These are phyloP conservation scores for Pyricularia grisea DNA, from an alignment of 2,329 filamentous ascomycete species.

Conservation along the genomic window DNA sequence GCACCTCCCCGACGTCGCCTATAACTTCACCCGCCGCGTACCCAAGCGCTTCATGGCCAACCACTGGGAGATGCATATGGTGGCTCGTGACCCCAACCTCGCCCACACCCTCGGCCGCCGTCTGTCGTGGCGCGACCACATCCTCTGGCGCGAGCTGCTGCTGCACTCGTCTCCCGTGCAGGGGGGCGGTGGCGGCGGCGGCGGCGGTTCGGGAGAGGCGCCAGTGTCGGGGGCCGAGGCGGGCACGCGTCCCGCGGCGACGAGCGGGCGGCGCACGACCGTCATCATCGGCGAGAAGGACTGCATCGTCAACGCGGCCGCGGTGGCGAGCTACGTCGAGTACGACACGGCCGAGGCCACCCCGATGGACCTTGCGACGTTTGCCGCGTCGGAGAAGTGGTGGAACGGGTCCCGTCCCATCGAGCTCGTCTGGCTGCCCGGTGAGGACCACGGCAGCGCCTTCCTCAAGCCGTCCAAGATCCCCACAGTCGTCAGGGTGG, in stretches of 20 bases:
- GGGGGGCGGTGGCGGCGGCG: not conserved
- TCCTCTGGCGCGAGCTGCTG: conserved; percentile 60
- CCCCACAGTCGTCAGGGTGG: not conserved
- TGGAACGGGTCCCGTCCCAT: conserved; percentile 1
- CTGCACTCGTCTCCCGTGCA: conserved; percentile 11
- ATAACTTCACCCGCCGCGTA: conserved; percentile 54
- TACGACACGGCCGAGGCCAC: conserved; percentile 1
- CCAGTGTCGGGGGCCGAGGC: not conserved
- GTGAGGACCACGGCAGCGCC: conserved; percentile 1
- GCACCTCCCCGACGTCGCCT: conserved; percentile 61
- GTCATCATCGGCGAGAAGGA: conserved; percentile 5
- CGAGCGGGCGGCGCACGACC: conserved; percentile 2
- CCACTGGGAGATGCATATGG: conserved; percentile 1
- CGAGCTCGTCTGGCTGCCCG: conserved; percentile 4
- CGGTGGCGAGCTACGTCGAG: conserved; percentile 5
- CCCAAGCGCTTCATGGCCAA: conserved; percentile 41
- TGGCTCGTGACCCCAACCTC: conserved; percentile 53
- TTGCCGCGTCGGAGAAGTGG: not conserved
- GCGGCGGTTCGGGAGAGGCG: not conserved
- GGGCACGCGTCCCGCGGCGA: not conserved
- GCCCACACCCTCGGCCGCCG: conserved; percentile 53
- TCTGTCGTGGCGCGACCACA: conserved; percentile 65
- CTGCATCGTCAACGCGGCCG: conserved; percentile 3
- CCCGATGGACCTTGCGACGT: not conserved
- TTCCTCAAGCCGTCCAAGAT: not conserved